Percentiles rank a stretch among this genome's conserved stretches.
These are phyloP conservation scores for Cercospora berteroae DNA, from an alignment of 2,329 filamentous ascomycete genomes.

Conservation along the genomic window DNA sequence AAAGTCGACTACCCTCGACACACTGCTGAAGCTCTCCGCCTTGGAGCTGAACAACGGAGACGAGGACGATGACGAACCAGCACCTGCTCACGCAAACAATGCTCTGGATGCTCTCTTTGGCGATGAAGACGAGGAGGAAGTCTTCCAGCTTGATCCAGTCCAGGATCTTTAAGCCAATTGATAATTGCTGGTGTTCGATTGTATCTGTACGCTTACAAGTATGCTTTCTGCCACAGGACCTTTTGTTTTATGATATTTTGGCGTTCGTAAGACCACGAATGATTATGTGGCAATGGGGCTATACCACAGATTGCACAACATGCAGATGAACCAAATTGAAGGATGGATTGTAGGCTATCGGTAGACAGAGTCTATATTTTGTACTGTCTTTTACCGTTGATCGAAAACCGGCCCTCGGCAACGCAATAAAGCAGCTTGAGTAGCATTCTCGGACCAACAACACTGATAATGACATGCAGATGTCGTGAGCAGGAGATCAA, in stretches of 20 bases:
- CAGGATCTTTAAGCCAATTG: slow-evolving; percentile 15
- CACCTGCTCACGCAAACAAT: not conserved
- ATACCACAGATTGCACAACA: not conserved
- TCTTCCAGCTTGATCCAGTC: slow-evolving; percentile 28
- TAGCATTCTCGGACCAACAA: not conserved
- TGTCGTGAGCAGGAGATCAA: not conserved
- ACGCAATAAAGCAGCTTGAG: too few species aligned
- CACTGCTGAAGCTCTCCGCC: slow-evolving; percentile 28
- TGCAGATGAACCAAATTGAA: not conserved
- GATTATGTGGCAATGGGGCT: not conserved
- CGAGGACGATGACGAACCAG: slow-evolving; percentile 21
- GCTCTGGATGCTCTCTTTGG: slow-evolving; percentile 2
- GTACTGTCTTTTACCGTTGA: not conserved
- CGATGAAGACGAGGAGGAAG: slow-evolving; percentile 24
- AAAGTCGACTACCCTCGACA: slow-evolving; percentile 25
- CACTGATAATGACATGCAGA: not conserved
- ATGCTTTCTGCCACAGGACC: not conserved
- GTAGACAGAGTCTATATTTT: not conserved
- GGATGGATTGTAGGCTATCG: not conserved
- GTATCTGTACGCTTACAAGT: not conserved
- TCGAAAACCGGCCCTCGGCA: not conserved
- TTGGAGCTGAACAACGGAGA: slow-evolving; percentile 14
- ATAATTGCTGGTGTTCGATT: not conserved
- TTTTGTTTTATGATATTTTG: not conserved
- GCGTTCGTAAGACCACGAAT: slow-evolving; percentile 1